phyloP scores from a whole-genome alignment of 768 basidiomycete species.

The Heimioporus sp. region DNA sequence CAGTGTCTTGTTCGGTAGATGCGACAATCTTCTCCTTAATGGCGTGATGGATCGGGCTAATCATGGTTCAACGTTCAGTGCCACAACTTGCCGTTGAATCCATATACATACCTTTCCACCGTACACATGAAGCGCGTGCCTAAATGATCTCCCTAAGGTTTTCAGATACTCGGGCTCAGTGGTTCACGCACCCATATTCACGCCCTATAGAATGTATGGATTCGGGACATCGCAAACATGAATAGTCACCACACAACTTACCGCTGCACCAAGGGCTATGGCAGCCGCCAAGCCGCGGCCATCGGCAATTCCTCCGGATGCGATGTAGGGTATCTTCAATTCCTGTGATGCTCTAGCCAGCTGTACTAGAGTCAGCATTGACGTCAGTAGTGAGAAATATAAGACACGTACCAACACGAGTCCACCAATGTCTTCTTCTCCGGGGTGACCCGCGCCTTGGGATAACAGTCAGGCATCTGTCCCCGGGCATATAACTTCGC shows the following conservation, averaged over 20 bases:
- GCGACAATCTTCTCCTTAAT: conserved; percentile 90
- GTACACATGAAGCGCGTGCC: conserved; percentile 92
- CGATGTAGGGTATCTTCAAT: conserved; percentile 80
- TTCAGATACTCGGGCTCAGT: background rate
- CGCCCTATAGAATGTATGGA: conserved; percentile 47
- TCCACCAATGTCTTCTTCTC: conserved; percentile 91
- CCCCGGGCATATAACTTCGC: conserved; percentile 15
- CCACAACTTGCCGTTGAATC: background rate
- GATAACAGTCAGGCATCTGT: conserved; percentile 5
- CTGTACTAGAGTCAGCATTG: conserved; percentile 35
- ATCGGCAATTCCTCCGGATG: conserved; percentile 90
- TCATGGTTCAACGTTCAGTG: conserved; percentile 2
- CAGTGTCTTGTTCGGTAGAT: conserved; percentile 78
- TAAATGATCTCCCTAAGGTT: conserved; percentile 8
- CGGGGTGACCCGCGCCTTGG: conserved; percentile 90
- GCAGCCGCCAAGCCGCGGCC: conserved; percentile 80
- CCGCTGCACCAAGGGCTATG: conserved; percentile 76
- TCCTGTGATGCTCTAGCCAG: conserved; percentile 86
- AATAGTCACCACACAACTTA: conserved; percentile 36
- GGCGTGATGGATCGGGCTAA: conserved; percentile 81
- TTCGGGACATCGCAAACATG: background rate
- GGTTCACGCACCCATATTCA: conserved; percentile 65
- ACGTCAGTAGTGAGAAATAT: background rate
- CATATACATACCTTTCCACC: conserved; percentile 58
- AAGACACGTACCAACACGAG: conserved; percentile 62